Conservation (phyloP, 2,329 filamentous ascomycete genomes). For the Colletotrichum ledebouriae region DNA sequence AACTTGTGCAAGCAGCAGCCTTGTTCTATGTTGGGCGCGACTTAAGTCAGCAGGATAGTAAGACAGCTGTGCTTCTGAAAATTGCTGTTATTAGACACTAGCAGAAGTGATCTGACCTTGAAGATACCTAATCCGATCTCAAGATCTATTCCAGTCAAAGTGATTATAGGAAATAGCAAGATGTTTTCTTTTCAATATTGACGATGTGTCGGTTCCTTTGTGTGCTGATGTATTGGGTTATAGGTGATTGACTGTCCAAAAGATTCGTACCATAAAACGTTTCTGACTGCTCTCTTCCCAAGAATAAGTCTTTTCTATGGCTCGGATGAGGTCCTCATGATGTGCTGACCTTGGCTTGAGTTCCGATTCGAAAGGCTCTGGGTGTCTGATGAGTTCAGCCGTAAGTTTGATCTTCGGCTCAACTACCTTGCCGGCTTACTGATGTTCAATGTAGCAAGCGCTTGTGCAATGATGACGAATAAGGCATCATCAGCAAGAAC, state of each 20-base stretch:
- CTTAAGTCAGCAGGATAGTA: no score
- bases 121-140: no score
- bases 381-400: not conserved
- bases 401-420: not conserved
- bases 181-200: no score
- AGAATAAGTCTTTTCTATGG: slow-evolving; percentile 1
- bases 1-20: no score
- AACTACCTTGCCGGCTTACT: not conserved
- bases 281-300: slow-evolving; percentile 5
- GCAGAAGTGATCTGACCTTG: no score
- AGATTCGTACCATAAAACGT: not conserved
- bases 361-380: not conserved
- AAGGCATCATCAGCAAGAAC: not conserved
- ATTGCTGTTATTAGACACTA: no score
- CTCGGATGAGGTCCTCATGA: not conserved
- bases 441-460: not conserved
- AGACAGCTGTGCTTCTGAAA: no score
- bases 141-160: no score
- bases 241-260: slow-evolving; percentile 4
- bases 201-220: no score
- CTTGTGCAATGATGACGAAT: not conserved
- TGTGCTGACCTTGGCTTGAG: not conserved
- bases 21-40: no score
- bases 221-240: no score
- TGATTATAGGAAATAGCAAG: no score